Evolutionary conservation across 2,329 filamentous ascomycete genomes (phyloP), one percentile per base, ranked within the genome.

Genomic region (Sphaceloma murrayae): DNA sequence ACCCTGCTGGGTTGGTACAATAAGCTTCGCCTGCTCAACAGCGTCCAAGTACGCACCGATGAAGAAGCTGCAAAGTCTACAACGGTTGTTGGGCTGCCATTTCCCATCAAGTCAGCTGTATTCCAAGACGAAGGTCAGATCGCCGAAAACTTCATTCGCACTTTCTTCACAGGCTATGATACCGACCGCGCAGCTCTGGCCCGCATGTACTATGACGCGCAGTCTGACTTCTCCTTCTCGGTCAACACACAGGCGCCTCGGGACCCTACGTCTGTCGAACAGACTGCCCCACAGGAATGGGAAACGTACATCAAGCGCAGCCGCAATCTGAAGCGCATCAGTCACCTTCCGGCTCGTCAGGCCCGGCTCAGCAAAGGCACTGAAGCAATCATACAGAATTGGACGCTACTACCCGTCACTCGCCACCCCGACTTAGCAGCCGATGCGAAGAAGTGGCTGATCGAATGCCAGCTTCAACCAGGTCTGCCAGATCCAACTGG

Each of bases 1-100:
- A 82, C 85, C 38, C 67, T 95, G 46, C 67, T 85, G 21, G 76
- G 77, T 30, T 93, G 86, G 82, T 96, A 85, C 57, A 88, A 86
- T 1, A 82, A 77, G 48, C 73, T 96, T 11, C 78, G 80, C 54
- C 75, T 80, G 48, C 67, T 96, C 52, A 94, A 93, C 60, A 77
- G 78, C 45, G 67, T 76, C 4, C 75, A 82, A 56, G 76, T 94
- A 13, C 77, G 86, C 48, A 83, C 81, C 1, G 72, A 79, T 1
- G 78, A 85, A 55, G 77, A 87, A 54, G 68, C 83, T 42, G 75
- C 75, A 70, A 76, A 45, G 62, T 68, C 53, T 63, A 69, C 47
- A 63, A 69, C 36, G 67, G 68, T 18, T 54, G 70, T 57, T 64
- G 77, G 57, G 68, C 70, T 62, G 57, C 80, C 59, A 63, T 85